Percentiles rank a stretch among this genome's conserved stretches.
Evolutionary conservation across 1,139 yeast species (phyloP).

Genomic region (Nakaseomyces bracarensis): DNA sequence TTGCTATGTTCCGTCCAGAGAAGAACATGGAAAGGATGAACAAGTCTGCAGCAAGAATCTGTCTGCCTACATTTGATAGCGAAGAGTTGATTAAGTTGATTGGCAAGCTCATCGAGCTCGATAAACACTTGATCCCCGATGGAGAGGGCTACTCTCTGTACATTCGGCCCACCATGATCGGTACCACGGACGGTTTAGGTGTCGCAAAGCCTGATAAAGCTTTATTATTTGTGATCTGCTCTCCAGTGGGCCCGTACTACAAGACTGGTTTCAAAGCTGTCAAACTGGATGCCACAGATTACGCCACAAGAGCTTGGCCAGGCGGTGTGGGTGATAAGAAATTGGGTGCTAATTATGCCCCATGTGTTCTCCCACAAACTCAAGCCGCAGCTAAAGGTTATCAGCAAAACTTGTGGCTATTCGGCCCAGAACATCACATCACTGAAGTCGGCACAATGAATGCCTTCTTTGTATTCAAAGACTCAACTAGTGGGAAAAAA

Average conservation of each 20-base stretch:
- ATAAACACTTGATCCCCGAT: slow-evolving; percentile 69
- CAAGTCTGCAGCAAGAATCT: slow-evolving; percentile 76
- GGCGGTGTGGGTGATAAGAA: slow-evolving; percentile 96
- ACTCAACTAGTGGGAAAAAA: slow-evolving; percentile 62
- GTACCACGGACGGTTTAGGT: slow-evolving; percentile 81
- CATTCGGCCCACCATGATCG: slow-evolving; percentile 89
- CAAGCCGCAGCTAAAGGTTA: slow-evolving; percentile 84
- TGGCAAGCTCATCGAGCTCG: slow-evolving; percentile 64
- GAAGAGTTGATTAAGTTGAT: slow-evolving; percentile 69
- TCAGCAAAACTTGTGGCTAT: slow-evolving; percentile 93
- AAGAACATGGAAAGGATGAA: slow-evolving; percentile 90
- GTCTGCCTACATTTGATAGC: slow-evolving; percentile 74
- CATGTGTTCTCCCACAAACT: slow-evolving; percentile 81
- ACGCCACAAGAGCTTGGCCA: slow-evolving; percentile 98
- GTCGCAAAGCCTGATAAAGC: slow-evolving; percentile 77
- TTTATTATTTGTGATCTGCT: slow-evolving; percentile 71
- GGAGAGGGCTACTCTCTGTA: slow-evolving; percentile 85
- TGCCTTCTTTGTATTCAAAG: slow-evolving; percentile 74
- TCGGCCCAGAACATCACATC: slow-evolving; percentile 79
- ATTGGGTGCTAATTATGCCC: slow-evolving; percentile 96
- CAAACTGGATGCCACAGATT: slow-evolving; percentile 83
- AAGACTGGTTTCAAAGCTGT: slow-evolving; percentile 93
- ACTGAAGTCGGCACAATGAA: slow-evolving; percentile 99
- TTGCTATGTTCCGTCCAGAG: slow-evolving; percentile 83
- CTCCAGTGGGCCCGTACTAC: slow-evolving; percentile 92